phyloP scores from a whole-genome alignment of 2,329 filamentous ascomycete species.

The Scolecobasidium constrictum region DNA sequence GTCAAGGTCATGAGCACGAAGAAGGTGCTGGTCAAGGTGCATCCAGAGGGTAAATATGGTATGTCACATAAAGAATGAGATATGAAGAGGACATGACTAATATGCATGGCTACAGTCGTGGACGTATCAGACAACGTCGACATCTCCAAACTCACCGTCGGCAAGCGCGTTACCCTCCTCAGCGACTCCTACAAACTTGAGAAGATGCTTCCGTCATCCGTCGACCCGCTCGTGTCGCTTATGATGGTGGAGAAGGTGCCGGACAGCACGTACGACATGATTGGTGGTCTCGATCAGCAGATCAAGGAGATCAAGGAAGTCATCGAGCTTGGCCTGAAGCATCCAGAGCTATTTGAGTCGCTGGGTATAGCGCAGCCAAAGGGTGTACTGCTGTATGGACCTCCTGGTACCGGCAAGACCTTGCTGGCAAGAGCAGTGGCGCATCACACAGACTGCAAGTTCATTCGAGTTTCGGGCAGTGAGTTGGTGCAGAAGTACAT shows the following conservation, averaged over 20 bases:
- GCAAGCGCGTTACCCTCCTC: constrained; percentile 92
- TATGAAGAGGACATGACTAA: too few species aligned
- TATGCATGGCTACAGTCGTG: constrained; percentile 67
- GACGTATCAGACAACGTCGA: constrained; percentile 93
- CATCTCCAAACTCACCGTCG: constrained; percentile 87
- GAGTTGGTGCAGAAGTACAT: constrained; percentile 99
- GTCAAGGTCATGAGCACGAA: constrained; percentile 99
- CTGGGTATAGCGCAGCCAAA: constrained; percentile 97
- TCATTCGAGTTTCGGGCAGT: constrained; percentile 92
- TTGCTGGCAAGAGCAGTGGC: constrained; percentile 89
- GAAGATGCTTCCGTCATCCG: constrained; percentile 95
- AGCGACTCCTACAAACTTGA: constrained; percentile 98
- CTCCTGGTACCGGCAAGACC: constrained; percentile 95
- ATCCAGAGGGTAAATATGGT: constrained; percentile 99
- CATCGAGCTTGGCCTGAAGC: constrained; percentile 95
- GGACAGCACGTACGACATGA: constrained; percentile 99
- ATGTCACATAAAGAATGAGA: constrained; percentile 26
- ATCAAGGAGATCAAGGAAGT: constrained; percentile 99
- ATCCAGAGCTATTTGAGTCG: constrained; percentile 98
- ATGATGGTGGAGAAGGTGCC: constrained; percentile 99
- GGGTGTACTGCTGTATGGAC: constrained; percentile 91
- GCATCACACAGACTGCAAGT: constrained; percentile 98
- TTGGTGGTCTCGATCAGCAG: constrained; percentile 94
- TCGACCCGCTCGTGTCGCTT: constrained; percentile 94
- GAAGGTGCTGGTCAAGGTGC: constrained; percentile 97